Evolutionary conservation across 805 yeast species (phyloP), one percentile per base, ranked within the genome.

Genomic region (Kodamaea kaohsiungensis): DNA sequence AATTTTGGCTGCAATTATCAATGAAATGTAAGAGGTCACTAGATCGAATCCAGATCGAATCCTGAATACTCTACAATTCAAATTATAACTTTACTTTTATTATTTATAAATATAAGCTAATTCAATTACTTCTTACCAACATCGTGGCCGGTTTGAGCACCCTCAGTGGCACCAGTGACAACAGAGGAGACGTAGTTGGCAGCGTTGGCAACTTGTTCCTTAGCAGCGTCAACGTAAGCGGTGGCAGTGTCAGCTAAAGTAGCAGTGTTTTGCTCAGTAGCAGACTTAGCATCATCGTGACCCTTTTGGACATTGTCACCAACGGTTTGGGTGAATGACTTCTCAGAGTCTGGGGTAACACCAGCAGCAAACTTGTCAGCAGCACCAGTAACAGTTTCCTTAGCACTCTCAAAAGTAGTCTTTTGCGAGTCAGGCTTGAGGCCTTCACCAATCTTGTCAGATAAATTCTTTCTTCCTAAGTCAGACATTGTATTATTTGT

Each of bases 241-340:
- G 63, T 53, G 57, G 76, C 75, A 63, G 83, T 75, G 55, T 79
- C 83, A 48, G 71, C 63, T 55, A 75, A 65, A 15, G 77, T 57
- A 43, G 58, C 61, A 46, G 60, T 49, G 59, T 69, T 40, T 18
- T 61, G 56, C 37, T 57, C 37, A 37, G 66, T 70, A 48, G 69
- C 63, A 40, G 70, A 60, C 66, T 70, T 66, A 58, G 77, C 85
- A 58, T 83, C 84, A 59, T 81, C 82, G 66, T 78, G 78, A 50
- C 87, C 88, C 54, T 73, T 64, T 63, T 77, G 69, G 58, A 83
- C 76, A 53, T 83, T 71, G 73, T 89, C 97, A 58, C 85, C 78
- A 35, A 84, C 75, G 61, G 84, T 76, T 78, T 91, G 97, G 56
- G 81, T 72, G 59, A 81, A 71, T 46, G 92, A 85, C 80, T 90